Percentiles rank a stretch among this genome's conserved stretches.
Evolutionary conservation across 2,329 filamentous ascomycete species (phyloP).

Genomic region (Ascochyta clinopodiicola): DNA sequence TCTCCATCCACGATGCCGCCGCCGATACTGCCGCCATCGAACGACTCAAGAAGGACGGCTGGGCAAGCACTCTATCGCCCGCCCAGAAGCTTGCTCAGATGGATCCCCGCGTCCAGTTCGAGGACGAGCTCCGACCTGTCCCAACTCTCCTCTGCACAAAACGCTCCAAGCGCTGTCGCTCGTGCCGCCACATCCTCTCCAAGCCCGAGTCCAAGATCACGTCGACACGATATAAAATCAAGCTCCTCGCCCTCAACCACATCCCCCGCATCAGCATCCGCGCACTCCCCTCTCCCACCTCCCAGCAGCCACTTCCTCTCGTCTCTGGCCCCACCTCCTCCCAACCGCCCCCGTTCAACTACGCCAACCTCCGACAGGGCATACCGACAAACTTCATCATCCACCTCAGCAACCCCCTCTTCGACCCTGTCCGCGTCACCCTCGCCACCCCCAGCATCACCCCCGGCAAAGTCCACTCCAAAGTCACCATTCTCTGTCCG

Average conservation of each 20-base stretch:
- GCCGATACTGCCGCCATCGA: conserved; percentile 66
- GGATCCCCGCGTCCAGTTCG: conserved; percentile 64
- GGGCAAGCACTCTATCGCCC: conserved; percentile 66
- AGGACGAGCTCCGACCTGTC: conserved; percentile 78
- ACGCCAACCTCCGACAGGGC: conserved; percentile 57
- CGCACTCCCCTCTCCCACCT: conserved; percentile 57
- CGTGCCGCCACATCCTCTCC: conserved; percentile 92
- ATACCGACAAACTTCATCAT: conserved; percentile 78
- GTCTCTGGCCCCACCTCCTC: conserved; percentile 32
- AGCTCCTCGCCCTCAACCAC: conserved; percentile 82
- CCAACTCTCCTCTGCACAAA: conserved; percentile 87
- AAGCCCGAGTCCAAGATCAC: conserved; percentile 92
- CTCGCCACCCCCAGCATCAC: conserved; percentile 74
- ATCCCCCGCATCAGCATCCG: conserved; percentile 82
- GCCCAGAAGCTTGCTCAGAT: conserved; percentile 60
- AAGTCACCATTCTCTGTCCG: conserved; percentile 90
- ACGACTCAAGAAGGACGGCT: conserved; percentile 64
- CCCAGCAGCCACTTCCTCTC: conserved; percentile 57
- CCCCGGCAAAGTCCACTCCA: conserved; percentile 54
- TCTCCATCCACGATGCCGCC: conserved; percentile 67
- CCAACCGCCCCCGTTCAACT: conserved; percentile 47
- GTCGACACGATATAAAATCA: conserved; percentile 90
- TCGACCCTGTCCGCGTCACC: conserved; percentile 85
- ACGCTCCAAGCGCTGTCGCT: conserved; percentile 88
- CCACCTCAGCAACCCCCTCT: conserved; percentile 92